A percentile compares a stretch with the other conserved stretches of the same genome.
These are phyloP conservation scores for Dipodascus geniculatus DNA, from an alignment of 805 yeast species.

Conservation along the genomic window DNA sequence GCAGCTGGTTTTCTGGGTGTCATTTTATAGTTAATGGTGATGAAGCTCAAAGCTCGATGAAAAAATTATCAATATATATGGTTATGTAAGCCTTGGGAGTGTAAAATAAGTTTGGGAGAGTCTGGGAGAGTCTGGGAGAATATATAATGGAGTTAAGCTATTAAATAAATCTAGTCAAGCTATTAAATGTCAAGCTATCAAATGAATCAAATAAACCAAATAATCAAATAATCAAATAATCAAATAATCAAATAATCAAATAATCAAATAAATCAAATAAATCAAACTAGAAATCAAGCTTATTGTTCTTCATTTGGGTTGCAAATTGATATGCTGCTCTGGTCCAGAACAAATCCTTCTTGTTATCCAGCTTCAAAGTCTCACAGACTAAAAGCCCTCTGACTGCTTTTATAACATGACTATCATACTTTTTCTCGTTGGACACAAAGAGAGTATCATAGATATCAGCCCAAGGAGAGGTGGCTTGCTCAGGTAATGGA, in stretches of 20 bases:
- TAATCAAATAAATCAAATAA: no score
- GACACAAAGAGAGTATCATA: slow-evolving; percentile 6
- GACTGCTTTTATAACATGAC: slow-evolving; percentile 15
- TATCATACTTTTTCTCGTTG: slow-evolving; percentile 9
- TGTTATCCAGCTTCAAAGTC: slow-evolving; percentile 7
- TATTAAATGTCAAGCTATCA: no score
- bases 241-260: no score
- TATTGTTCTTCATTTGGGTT: neutral
- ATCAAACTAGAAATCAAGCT: neutral
- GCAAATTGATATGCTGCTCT: slow-evolving; percentile 13
- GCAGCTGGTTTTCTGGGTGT: neutral
- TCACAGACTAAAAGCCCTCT: slow-evolving; percentile 16
- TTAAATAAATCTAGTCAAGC: no score
- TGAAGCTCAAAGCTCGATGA: neutral
- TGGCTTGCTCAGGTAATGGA: slow-evolving; percentile 5
- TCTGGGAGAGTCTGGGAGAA: no score
- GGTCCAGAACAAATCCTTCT: slow-evolving; percentile 9
- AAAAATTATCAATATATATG: neutral
- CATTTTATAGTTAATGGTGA: no score
- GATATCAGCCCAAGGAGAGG: slow-evolving; percentile 9
- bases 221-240: no score
- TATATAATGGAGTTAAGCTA: no score
- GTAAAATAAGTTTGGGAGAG: neutral
- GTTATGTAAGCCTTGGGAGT: neutral
- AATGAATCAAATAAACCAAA: no score